Evolutionary conservation across 305 asterid species (phyloP), one percentile per base, ranked within the genome.

Genomic region (Coffea humblotiana): DNA sequence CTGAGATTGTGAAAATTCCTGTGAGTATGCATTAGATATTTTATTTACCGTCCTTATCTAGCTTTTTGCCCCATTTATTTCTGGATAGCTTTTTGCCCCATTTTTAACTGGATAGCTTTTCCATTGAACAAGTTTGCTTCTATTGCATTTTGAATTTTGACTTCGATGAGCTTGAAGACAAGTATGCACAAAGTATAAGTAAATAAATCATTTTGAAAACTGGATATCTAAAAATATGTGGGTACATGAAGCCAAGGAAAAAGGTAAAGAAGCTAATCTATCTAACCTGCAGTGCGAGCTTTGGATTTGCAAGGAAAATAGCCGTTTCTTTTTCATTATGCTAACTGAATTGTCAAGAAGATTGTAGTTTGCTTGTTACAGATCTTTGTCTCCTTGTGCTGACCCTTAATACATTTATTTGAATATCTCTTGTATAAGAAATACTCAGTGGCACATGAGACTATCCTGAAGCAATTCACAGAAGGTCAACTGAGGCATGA

Each of bases 1-100:
- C 92, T 68, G 88, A 87, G 70, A 89, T 96, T 29, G 91, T 94
- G 85, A 92, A 95, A 85, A 86, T 96, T 81, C 99, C 98, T 48
- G 99, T 96, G 83, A 94, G 97, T 88, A 78, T 80, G 83, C 79
- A 78, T 82, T 43, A 29, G 63, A 60, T 29, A 66, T 60, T 73
- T 47, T 43, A 29, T 78, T 79, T 37, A 37, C 3, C 8, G 32
- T 49, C 49, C 32, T 37, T 14, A 27, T 35, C 35, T 56, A 60
- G 35, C 66, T 23, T 32, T 13, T 6, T 15, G 43, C 29, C 74
- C 58, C 21, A 32, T 32, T 2, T 18, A 65, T 9, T 18, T 14
- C 48, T 60, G 40, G 13, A n/a, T 56, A 60, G 35, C 66, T 23
- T 32, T 13, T 6, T 15, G 43, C 29, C 74, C 58, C 21, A 32